Conservation (phyloP, 208 protist species). For the Acanthamoeba castellanii region DNA sequence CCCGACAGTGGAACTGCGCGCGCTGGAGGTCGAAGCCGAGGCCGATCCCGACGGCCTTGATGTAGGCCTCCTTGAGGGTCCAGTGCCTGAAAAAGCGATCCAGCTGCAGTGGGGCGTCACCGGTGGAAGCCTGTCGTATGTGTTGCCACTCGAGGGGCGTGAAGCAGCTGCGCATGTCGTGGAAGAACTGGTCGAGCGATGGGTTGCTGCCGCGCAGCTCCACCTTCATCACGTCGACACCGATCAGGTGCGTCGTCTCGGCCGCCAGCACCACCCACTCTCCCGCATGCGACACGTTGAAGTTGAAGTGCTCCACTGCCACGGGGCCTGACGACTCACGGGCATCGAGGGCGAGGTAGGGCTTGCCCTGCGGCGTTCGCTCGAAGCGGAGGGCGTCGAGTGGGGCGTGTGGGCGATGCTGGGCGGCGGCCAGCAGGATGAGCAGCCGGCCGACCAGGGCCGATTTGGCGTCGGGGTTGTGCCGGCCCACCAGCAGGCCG, state of each 20-base stretch:
- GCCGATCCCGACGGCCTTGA: conserved; percentile 69
- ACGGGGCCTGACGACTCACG: not conserved
- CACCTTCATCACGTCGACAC: conserved; percentile 72
- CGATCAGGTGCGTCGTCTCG: conserved; percentile 23
- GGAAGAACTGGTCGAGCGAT: conserved; percentile 36
- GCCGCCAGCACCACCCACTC: conserved; percentile 70
- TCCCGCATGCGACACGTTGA: conserved; percentile 72
- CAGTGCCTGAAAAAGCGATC: conserved; percentile 56
- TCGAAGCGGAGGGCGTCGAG: conserved; percentile 21
- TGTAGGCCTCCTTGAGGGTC: conserved; percentile 74
- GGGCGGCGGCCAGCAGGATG: not conserved
- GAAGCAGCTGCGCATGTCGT: conserved; percentile 64
- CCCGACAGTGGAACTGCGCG: conserved; percentile 21
- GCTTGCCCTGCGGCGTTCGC: conserved; percentile 55
- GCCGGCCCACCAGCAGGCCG: conserved; percentile 33
- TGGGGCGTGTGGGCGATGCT: not conserved
- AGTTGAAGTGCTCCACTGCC: conserved; percentile 10
- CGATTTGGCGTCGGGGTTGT: conserved; percentile 72
- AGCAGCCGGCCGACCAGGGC: conserved; percentile 58
- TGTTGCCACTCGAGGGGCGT: conserved; percentile 26
- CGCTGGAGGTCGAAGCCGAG: conserved; percentile 65
- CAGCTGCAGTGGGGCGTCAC: not conserved
- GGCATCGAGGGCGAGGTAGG: not conserved
- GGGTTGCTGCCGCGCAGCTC: conserved; percentile 38
- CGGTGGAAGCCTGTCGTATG: not conserved